Base-by-base conservation (phyloP, 306 rosid genomes). In the Benincasa hispida region DNA sequence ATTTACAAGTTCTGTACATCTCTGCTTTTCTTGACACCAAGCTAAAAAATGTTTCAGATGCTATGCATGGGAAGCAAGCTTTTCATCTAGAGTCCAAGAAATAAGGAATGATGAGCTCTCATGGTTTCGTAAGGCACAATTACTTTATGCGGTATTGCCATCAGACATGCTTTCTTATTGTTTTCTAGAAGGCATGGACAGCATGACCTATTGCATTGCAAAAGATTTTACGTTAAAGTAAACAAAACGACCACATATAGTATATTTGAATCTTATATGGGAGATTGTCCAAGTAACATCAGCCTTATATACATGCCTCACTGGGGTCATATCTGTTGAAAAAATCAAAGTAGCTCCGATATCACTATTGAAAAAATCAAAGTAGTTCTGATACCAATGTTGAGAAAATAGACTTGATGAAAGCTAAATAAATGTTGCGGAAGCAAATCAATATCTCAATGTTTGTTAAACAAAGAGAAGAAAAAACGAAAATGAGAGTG, bases 1-100 rank as follows among this genome's bases (percentile, higher is more conserved):
- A 14, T 32, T 51, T 34, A 32, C 77, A 18, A 54, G 19, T 54
- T 37, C 25, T 35, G 12, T 73, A 13, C 17, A 32, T 41, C 21
- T 61, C 51, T 13, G 51, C 2, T 72, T 70, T 82, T 81, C 62
- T 59, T 75, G n/a, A 57, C 72, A 59, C n/a, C 69, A 60, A 69
- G 77, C 80, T 82, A 80, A 72, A 77, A 83, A 53, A 76, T 81
- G 45, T 85, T 84, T 75, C 89, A 91, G 98, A 86, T 89, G 96
- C 82, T 93, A 89, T 82, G 92, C 98, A 57, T 93, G 97, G 98
- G 96, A 91, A 81, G 82, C 87, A 77, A 93, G 98, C 86, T 91
- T 93, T 78, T 87, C 86, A 27, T 79, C 87, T 63, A 89, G 87
- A 84, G 85, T 89, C 77, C 96, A 86, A 85, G 81, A 82, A 79